Percentiles rank a stretch among this genome's conserved stretches.
phyloP scores from a whole-genome alignment of 257 asterid genomes.

The Mentha longifolia region DNA sequence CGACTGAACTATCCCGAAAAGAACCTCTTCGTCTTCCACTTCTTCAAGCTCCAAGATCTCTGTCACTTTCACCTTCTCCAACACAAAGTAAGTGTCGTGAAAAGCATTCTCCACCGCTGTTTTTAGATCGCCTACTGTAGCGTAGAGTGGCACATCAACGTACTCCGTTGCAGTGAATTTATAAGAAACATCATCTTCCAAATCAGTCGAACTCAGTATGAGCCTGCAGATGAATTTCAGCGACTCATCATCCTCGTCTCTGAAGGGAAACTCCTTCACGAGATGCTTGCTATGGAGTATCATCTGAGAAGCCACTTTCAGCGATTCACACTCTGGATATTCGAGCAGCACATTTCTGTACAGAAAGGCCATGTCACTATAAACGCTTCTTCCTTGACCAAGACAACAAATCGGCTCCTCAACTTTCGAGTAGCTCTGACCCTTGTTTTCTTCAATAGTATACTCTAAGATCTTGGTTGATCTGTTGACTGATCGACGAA shows the following conservation, averaged over 20 bases:
- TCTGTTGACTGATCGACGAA: slow-evolving; percentile 66
- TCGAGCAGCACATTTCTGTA: slow-evolving; percentile 50
- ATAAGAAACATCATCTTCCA: slow-evolving; percentile 35
- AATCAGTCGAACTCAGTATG: slow-evolving; percentile 39
- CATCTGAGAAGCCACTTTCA: slow-evolving; percentile 49
- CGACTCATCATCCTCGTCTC: slow-evolving; percentile 68
- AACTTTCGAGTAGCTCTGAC: slow-evolving; percentile 19
- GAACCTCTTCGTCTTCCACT: slow-evolving; percentile 60
- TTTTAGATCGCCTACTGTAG: slow-evolving; percentile 79
- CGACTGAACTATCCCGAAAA: slow-evolving; percentile 69
- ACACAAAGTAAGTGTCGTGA: slow-evolving; percentile 78
- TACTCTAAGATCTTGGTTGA: slow-evolving; percentile 71
- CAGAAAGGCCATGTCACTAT: slow-evolving; percentile 50
- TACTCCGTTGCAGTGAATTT: slow-evolving; percentile 53
- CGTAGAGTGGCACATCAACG: slow-evolving; percentile 64
- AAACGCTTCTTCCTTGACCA: slow-evolving; percentile 42
- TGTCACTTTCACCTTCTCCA: slow-evolving; percentile 53
- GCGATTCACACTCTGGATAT: too few relatives aligned
- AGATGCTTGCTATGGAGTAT: slow-evolving; percentile 69
- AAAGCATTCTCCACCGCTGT: slow-evolving; percentile 55
- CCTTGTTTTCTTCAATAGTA: slow-evolving; percentile 59
- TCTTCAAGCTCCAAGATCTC: slow-evolving; percentile 57
- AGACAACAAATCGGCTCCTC: slow-evolving; percentile 17
- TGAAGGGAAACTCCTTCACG: slow-evolving; percentile 85
- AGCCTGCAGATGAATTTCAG: slow-evolving; percentile 70